Conservation (phyloP, 1,139 yeast genomes). For the Taphrina communis region DNA sequence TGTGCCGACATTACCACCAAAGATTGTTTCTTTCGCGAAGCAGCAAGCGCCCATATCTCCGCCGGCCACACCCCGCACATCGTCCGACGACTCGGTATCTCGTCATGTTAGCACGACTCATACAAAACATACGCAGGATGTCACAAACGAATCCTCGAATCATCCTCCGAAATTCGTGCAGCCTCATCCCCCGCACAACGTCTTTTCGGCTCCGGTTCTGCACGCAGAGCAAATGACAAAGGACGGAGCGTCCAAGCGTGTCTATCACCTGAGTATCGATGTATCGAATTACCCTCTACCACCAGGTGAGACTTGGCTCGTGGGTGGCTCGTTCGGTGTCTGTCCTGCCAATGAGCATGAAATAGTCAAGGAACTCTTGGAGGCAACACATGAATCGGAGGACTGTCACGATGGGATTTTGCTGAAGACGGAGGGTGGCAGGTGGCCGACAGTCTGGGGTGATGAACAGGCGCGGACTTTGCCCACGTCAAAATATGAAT, state of each 20-base stretch:
- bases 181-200: constrained; percentile 47
- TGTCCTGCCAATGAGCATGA: constrained; percentile 47
- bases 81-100: constrained; percentile 3
- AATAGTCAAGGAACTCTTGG: constrained; percentile 46
- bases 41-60: constrained; percentile 32
- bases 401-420: constrained; percentile 42
- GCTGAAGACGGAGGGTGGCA: constrained; percentile 46
- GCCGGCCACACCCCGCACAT: constrained; percentile 30
- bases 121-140: not conserved
- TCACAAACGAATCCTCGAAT: not conserved
- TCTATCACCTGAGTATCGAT: constrained; percentile 48
- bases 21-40: constrained; percentile 15
- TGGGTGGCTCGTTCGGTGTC: constrained; percentile 49
- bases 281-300: constrained; percentile 48
- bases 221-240: constrained; percentile 46
- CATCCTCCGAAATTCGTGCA: constrained; percentile 46
- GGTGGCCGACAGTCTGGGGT: constrained; percentile 49
- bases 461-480: constrained; percentile 46
- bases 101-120: not conserved
- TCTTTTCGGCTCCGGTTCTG: constrained; percentile 47
- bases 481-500: constrained; percentile 46
- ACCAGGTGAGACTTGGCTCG: constrained; percentile 47
- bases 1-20: constrained; percentile 31
- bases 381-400: constrained; percentile 41
- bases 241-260: constrained; percentile 47